Conservation (phyloP, 2,329 filamentous ascomycete species). For the Sclerotinia borealis region DNA sequence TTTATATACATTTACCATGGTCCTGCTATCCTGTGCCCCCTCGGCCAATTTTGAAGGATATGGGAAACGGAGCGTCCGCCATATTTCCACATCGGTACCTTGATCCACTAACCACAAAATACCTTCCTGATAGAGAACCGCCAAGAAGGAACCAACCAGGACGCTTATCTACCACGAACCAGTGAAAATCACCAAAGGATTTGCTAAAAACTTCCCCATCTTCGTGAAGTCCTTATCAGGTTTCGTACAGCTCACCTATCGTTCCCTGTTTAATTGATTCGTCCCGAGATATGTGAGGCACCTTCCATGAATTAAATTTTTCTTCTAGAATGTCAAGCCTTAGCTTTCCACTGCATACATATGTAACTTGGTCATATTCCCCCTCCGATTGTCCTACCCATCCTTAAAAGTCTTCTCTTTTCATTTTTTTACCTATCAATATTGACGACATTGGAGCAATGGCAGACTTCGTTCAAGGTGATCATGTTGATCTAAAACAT, state of each 20-base stretch:
- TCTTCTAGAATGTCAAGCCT: constrained; percentile 8
- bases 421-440: background rate
- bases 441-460: constrained; percentile 1
- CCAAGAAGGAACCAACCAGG: constrained; percentile 7
- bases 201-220: background rate
- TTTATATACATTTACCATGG: background rate
- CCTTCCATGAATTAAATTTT: background rate
- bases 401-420: background rate
- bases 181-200: background rate
- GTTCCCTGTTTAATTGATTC: background rate
- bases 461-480: constrained; percentile 27
- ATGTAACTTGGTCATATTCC: constrained; percentile 8
- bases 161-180: constrained; percentile 10
- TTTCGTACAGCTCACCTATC: constrained; percentile 1
- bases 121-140: constrained; percentile 12
- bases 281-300: background rate
- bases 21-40: background rate
- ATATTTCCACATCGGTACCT: background rate
- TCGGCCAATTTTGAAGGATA: constrained; percentile 5
- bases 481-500: constrained; percentile 22
- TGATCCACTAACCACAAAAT: background rate
- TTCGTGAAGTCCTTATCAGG: constrained; percentile 7
- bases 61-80: background rate
- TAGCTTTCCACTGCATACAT: constrained; percentile 12
- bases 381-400: constrained; percentile 2